Conservation (phyloP, 805 yeast species). For the Hermanozyma aechmeae region DNA sequence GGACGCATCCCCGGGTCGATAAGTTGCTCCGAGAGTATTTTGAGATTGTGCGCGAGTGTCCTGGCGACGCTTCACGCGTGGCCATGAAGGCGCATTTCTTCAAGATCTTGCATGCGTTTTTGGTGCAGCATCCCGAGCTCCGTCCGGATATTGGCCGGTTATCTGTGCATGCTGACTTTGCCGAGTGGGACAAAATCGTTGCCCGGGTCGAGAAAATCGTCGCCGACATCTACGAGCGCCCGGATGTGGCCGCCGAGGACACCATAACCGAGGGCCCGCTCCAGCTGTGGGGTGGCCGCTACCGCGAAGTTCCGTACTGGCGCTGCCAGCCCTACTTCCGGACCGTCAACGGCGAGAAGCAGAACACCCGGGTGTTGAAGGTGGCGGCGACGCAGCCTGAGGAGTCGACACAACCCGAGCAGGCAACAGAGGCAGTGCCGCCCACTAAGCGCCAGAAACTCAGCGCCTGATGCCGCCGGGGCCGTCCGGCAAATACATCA, state of each 20-base stretch:
- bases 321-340: conserved; percentile 94
- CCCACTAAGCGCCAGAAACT: too few species aligned
- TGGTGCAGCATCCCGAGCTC: conserved; percentile 67
- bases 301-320: conserved; percentile 86
- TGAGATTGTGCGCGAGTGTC: conserved; percentile 58
- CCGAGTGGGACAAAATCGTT: conserved; percentile 45
- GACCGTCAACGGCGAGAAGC: conserved; percentile 67
- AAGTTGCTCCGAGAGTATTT: conserved; percentile 75
- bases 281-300: conserved; percentile 72
- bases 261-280: conserved; percentile 41
- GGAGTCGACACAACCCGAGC: too few species aligned
- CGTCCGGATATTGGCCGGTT: conserved; percentile 60
- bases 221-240: conserved; percentile 39
- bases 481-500: too few species aligned
- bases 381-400: too few species aligned
- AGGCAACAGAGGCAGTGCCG: too few species aligned
- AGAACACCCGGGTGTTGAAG: conserved; percentile 25
- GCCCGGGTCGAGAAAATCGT: conserved; percentile 61
- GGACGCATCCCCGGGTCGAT: conserved; percentile 81
- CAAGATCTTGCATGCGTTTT: conserved; percentile 74
- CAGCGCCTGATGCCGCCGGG: too few species aligned
- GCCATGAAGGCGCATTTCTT: conserved; percentile 93
- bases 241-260: conserved; percentile 49
- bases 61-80: conserved; percentile 64
- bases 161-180: conserved; percentile 27